Evolutionary conservation across 2,329 filamentous ascomycete genomes (phyloP), one percentile per base, ranked within the genome.

Genomic region (Sporothrix curviconia): DNA sequence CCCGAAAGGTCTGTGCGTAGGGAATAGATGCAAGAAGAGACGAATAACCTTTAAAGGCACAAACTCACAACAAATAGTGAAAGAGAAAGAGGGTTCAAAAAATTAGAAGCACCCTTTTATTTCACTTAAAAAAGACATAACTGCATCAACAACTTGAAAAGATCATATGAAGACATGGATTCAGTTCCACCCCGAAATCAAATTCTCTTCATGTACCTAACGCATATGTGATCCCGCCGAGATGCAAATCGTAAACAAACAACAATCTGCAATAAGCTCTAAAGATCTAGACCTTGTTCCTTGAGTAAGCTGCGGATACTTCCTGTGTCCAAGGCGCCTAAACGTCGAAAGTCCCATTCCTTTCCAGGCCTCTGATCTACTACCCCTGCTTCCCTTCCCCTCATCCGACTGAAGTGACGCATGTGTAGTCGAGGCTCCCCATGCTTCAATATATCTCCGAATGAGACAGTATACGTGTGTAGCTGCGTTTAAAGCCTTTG

Each of bases 181-280:
- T 4, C 28, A 8, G 1, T 25, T 51, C 14, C 17, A 17, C 47
- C 22, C 7, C 19, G 32, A 51, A 28, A 51, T 51, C 37, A 8
- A 28, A 30, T 15, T 19, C 11, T 22, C 34, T 37, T 11, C 19
- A 28, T n/a, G n/a, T n/a, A n/a, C n/a, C n/a, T n/a, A n/a, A n/a
- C n/a, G n/a, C n/a, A 32, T 46, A 24, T 28, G 44, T 52, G 34
- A 40, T 52, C n/a, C 49, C 49, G 49, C 49, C 40, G 14, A 22
- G 22, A 39, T 36, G 49, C 36, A 40, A 39, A 52, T 52, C 49
- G 32, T 40, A 28, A 17, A 39, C 49, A 50, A 50, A 50, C 46
- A 36, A 50, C 44, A 50, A 37, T 50, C 46, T 28, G 19, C 46
- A 37, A 17, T 19, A 17, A 22, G 46, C 32, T 14, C 5, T n/a